These are phyloP conservation scores for Penicillium angulare DNA, from an alignment of 495 filamentous ascomycete genomes.

Conservation along the genomic window DNA sequence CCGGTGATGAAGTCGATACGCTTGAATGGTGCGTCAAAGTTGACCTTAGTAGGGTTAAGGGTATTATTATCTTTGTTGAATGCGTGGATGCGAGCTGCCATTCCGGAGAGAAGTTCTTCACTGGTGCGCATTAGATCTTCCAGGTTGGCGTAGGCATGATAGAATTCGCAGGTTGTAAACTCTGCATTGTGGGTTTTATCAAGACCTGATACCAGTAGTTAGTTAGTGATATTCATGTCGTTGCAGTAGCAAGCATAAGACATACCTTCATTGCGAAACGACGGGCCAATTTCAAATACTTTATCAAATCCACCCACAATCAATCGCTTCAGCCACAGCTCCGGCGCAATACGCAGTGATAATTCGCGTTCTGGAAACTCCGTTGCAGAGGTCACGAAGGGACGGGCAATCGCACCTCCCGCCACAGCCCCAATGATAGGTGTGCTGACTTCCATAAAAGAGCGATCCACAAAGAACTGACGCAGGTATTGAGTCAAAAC, in stretches of 20 bases:
- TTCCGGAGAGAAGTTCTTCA: slow-evolving; percentile 61
- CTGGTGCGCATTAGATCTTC: slow-evolving; percentile 73
- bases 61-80: slow-evolving; percentile 48
- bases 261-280: slow-evolving; percentile 89
- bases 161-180: slow-evolving; percentile 97
- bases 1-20: slow-evolving; percentile 79
- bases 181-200: slow-evolving; percentile 95
- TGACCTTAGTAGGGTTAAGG: slow-evolving; percentile 49
- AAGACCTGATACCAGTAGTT: slow-evolving; percentile 46
- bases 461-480: slow-evolving; percentile 64
- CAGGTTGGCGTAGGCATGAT: slow-evolving; percentile 78
- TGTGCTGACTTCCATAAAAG: slow-evolving; percentile 85
- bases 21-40: slow-evolving; percentile 61
- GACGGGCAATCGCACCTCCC: slow-evolving; percentile 80
- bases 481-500: slow-evolving; percentile 71
- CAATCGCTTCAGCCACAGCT: slow-evolving; percentile 91
- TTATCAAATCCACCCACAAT: slow-evolving; percentile 86
- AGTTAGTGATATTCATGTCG: too few relatives aligned
- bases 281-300: slow-evolving; percentile 90
- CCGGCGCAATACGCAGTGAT: slow-evolving; percentile 82
- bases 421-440: slow-evolving; percentile 76
- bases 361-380: slow-evolving; percentile 68
- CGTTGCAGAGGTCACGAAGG: slow-evolving; percentile 73
- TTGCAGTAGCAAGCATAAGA: not conserved
- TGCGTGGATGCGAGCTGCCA: slow-evolving; percentile 50